Conservation (phyloP, 352 stramenopile species). For the Detonula confervacea region DNA sequence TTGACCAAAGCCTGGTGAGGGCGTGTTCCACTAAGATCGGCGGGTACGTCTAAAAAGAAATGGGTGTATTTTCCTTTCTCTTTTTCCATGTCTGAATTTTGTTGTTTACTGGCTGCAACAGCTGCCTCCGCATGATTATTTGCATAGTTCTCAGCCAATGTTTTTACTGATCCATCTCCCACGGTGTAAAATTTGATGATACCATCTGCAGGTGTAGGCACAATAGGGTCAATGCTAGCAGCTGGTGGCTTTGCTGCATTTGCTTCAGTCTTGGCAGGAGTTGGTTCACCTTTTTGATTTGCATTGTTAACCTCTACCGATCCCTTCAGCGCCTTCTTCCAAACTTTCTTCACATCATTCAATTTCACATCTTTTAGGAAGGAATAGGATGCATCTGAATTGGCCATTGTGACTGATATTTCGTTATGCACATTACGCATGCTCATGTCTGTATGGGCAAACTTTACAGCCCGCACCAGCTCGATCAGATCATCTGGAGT, state of each 20-base stretch:
- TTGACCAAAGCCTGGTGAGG: constrained; percentile 77
- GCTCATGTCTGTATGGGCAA: constrained; percentile 66
- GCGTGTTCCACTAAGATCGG: constrained; percentile 46
- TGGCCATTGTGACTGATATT: constrained; percentile 56
- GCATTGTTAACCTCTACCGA: constrained; percentile 19
- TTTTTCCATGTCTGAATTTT: constrained; percentile 24
- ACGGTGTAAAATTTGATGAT: constrained; percentile 73
- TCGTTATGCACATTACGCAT: constrained; percentile 64
- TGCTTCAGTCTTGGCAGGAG: background rate
- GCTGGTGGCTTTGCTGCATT: background rate
- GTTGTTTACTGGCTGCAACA: constrained; percentile 20
- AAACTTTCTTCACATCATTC: constrained; percentile 77
- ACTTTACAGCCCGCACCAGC: constrained; percentile 68
- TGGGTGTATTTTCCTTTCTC: constrained; percentile 59
- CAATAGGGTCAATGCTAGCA: constrained; percentile 1
- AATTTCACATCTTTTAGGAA: constrained; percentile 62
- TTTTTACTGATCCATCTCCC: constrained; percentile 55
- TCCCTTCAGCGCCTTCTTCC: constrained; percentile 68
- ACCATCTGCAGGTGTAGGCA: constrained; percentile 22
- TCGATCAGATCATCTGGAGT: constrained; percentile 64
- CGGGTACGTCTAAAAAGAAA: constrained; percentile 71
- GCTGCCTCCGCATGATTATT: constrained; percentile 41
- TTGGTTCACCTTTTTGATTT: constrained; percentile 7
- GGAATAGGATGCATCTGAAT: constrained; percentile 35
- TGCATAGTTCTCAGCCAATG: constrained; percentile 55